Base-by-base conservation (phyloP, 1,284 basidiomycete species). In the Pseudozyma hubeiensis region DNA sequence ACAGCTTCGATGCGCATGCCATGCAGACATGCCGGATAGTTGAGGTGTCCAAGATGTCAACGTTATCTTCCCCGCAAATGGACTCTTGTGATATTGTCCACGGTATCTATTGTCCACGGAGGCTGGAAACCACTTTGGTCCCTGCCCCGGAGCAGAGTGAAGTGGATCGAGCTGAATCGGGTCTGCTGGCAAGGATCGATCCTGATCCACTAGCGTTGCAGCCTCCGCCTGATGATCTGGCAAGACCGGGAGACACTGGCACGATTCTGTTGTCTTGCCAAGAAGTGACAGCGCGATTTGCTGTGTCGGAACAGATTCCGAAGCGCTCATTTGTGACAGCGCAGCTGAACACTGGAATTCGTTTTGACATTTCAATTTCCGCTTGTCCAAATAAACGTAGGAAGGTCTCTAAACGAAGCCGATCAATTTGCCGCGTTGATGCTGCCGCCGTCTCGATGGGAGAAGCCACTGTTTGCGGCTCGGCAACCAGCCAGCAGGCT, bases 341-440 rank as follows among this genome's bases (percentile, higher is more conserved):
- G 40, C 31, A 24, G 40, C 40, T 29, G 14, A 31, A 51, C 40
- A 46, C 1, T 41, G 13, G 16, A 13, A 43, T 19, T 44, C 24
- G 33, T n/a, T 37, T 5, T 33, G 7, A 7, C 40, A 41, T 16
- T 50, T 55, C 40, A 48, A 29, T 47, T 50, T 51, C 60, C 48
- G 53, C 40, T n/a, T 55, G 60, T 63, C 48, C 60, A 63, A 60
- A 47, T 10, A 13, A 35, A 35, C 4, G 24, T 24, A 24, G 24
- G 24, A 24, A 24, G 24, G 4, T 24, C 24, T 24, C 24, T 24
- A 24, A 19, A 17, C 46, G n/a, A 43, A 16, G 30, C 52, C 53
- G 53, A 52, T 53, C 59, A 50, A 53, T 14, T 49, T 54, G 59
- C 59, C 59, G 59, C 24, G 24, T 24, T 24, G 24, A 24, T 24